Conservation (phyloP, 2,329 filamentous ascomycete genomes). For the Aspergillus transmontanensis region DNA sequence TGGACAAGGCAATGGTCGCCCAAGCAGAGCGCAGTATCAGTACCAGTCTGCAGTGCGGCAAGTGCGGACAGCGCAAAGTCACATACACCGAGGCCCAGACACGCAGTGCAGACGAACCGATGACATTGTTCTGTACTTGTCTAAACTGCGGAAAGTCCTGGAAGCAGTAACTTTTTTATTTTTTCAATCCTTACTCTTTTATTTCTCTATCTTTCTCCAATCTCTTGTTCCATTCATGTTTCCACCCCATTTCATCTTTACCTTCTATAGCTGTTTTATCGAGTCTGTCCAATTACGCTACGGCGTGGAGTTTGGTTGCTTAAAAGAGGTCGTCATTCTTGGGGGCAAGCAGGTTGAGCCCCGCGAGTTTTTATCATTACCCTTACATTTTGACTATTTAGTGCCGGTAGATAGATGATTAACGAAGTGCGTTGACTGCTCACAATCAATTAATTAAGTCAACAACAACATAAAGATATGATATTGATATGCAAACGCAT, state of each 20-base stretch:
- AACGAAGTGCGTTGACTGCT: not conserved
- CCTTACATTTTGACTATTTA: not conserved
- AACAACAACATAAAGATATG: not conserved
- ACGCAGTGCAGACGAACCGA: slow-evolving; percentile 88
- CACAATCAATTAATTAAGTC: not conserved
- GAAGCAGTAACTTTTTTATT: slow-evolving; percentile 38
- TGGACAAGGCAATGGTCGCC: slow-evolving; percentile 95
- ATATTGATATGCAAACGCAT: not conserved
- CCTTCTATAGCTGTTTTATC: not conserved
- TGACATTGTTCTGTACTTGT: slow-evolving; percentile 53
- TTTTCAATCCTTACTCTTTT: not conserved
- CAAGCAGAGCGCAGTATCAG: slow-evolving; percentile 89
- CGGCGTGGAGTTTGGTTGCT: slow-evolving; percentile 5
- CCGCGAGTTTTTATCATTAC: not conserved
- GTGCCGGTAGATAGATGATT: slow-evolving; percentile 4
- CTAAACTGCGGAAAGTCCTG: slow-evolving; percentile 52
- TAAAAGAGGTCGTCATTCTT: slow-evolving; percentile 4
- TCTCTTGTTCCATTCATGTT: not conserved
- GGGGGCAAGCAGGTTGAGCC: not conserved
- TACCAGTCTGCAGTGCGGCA: slow-evolving; percentile 83
- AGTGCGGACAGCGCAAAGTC: slow-evolving; percentile 91
- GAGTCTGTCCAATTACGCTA: slow-evolving; percentile 2
- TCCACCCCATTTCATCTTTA: not conserved
- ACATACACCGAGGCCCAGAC: slow-evolving; percentile 97
- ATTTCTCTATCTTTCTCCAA: not conserved